Base-by-base conservation (phyloP, 176 grass and related monocot species). In the Eleusine coracana region DNA sequence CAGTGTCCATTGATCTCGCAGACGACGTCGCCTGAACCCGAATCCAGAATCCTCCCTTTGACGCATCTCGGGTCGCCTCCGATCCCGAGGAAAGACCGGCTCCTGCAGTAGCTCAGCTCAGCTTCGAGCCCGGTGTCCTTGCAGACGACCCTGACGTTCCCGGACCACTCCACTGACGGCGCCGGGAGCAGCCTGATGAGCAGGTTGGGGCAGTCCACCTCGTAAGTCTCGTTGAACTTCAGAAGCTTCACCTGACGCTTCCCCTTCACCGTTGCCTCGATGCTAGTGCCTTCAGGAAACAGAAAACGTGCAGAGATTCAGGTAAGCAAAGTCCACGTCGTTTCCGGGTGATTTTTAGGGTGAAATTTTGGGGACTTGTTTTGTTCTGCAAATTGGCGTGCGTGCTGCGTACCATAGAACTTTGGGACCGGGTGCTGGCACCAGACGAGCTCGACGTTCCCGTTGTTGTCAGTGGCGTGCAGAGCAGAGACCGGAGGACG, bases 1-100 rank as follows among this genome's bases (percentile, higher is more conserved):
- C 96, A 99, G 2, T 88, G 81, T 5, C 96, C 96, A 3, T 89
- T 76, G 12, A 99, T 92, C 88, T 93, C 91, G n/a, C 77, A 88
- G 52, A 94, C 17, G 1, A 80, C 52, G 9, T 55, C 44, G 3
- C 73, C 17, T 80, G 84, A 61, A 1, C 37, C 39, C 0, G 93
- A 88, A 17, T 58, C 46, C 20, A 82, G 83, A 12, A 99, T 79
- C 50, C 76, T 93, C 3, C 96, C 93, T 64, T 74, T 90, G 0
- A 99, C 70, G 27, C 88, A 91, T 8, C 91, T 68, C 0, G 83
- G 66, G 46, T 91, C 92, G 9, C 96, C 96, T 14, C 96, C 91
- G 7, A 99, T 74, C 0, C 96, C 96, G 34, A 93, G 77, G 82
- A 99, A 92, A 1, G 84, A 85, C 38, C 41, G 23, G 66, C 87